These are phyloP conservation scores for Metschnikowia colocasiae DNA, from an alignment of 805 yeast genomes.

Conservation along the genomic window DNA sequence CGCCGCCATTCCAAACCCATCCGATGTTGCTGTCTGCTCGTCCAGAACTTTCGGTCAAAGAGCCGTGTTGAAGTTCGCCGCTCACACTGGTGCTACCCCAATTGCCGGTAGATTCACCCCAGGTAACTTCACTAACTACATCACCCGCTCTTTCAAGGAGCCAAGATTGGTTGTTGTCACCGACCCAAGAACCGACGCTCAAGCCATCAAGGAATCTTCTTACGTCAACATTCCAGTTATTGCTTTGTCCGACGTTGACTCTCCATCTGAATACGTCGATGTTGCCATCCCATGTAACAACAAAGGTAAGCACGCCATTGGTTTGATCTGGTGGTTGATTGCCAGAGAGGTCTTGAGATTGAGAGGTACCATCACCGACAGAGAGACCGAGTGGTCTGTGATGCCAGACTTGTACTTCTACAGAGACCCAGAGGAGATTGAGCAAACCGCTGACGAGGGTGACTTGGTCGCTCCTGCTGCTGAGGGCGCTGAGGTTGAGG, in stretches of 20 bases:
- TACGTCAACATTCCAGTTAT: constrained; percentile 99
- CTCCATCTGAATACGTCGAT: constrained; percentile 96
- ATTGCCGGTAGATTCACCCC: constrained; percentile 99
- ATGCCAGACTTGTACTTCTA: constrained; percentile 99
- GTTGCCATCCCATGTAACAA: constrained; percentile 99
- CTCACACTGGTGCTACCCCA: constrained; percentile 99
- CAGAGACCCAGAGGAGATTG: constrained; percentile 99
- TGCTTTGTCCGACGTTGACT: constrained; percentile 97
- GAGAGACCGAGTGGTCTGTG: constrained; percentile 96
- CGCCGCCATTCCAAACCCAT: constrained; percentile 98
- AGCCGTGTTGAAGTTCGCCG: constrained; percentile 98
- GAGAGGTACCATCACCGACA: constrained; percentile 95
- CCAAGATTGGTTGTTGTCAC: constrained; percentile 99
- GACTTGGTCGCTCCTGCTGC: constrained; percentile 44
- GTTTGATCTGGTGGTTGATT: constrained; percentile 99
- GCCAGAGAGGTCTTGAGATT: constrained; percentile 99
- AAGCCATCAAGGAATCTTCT: constrained; percentile 99
- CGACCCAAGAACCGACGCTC: constrained; percentile 99
- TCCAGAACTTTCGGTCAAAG: constrained; percentile 99
- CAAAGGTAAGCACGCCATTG: constrained; percentile 99
- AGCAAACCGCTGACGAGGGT: constrained; percentile 60
- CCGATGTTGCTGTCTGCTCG: constrained; percentile 98
- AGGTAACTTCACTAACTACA: constrained; percentile 99
- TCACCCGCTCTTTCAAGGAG: constrained; percentile 99
- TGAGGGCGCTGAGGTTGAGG: constrained; percentile 61